These are phyloP conservation scores for Hibiscus tridactylites DNA, from an alignment of 345 rosid genomes.

Conservation along the genomic window DNA sequence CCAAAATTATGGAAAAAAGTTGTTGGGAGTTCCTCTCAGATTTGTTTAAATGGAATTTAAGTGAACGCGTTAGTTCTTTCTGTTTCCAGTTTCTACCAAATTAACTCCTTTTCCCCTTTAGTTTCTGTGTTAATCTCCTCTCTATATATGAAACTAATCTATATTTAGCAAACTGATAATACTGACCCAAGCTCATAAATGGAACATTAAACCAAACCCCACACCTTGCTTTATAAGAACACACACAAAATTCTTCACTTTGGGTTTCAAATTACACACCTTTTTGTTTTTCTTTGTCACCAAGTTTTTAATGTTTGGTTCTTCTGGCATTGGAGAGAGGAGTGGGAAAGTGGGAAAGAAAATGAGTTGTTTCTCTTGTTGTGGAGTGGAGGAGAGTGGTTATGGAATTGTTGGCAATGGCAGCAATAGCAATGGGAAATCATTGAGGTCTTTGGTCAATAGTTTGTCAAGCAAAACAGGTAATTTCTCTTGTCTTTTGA, in stretches of 20 bases:
- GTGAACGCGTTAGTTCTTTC: not conserved
- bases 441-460: constrained; percentile 19
- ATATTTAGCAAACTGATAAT: no score
- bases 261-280: not conserved
- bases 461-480: constrained; percentile 25
- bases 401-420: not conserved
- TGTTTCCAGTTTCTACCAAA: not conserved
- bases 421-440: not conserved
- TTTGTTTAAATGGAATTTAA: not conserved
- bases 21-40: not conserved
- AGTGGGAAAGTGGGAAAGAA: not conserved
- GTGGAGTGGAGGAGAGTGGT: not conserved
- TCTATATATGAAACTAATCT: not conserved
- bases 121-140: not conserved
- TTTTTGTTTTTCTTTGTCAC: no score
- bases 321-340: no score
- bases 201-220: not conserved
- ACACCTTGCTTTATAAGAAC: not conserved
- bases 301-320: no score
- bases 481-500: not conserved
- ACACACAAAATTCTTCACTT: not conserved
- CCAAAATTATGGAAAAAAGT: not conserved
- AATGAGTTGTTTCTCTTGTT: constrained; percentile 15
- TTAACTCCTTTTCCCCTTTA: not conserved
- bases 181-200: not conserved